phyloP scores from a whole-genome alignment of 371 early-diverging fungal genomes.

The Choanephora cucurbitarum region DNA sequence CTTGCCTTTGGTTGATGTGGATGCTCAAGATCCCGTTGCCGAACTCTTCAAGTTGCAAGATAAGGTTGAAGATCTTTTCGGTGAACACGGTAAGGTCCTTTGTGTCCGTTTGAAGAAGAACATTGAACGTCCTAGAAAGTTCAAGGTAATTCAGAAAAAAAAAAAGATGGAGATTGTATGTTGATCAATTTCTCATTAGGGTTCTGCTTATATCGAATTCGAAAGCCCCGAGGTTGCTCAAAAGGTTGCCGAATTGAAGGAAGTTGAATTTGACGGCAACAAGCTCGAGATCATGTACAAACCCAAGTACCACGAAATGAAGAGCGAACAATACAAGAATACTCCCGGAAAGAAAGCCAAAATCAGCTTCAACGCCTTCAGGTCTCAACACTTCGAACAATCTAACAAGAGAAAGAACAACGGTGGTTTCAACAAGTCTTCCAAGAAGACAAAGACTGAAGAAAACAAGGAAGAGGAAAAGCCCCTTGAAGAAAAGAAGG shows the following conservation, averaged over 20 bases:
- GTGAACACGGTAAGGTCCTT: conserved; percentile 50
- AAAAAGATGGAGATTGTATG: not conserved
- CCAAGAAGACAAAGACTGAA: conserved; percentile 22
- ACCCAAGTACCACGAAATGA: conserved; percentile 22
- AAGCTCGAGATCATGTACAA: conserved; percentile 45
- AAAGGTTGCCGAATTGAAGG: conserved; percentile 47
- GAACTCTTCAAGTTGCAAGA: conserved; percentile 55
- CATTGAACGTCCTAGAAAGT: conserved; percentile 47
- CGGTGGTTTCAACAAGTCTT: conserved; percentile 3
- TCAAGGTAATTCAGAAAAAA: conserved; percentile 27
- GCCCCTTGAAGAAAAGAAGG: conserved; percentile 10
- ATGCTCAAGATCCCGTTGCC: conserved; percentile 32
- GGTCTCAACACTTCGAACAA: not conserved
- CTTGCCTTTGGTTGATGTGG: conserved; percentile 46
- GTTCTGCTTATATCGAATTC: conserved; percentile 68
- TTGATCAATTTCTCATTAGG: conserved; percentile 27
- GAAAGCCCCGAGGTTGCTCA: conserved; percentile 50
- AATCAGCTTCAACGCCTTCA: conserved; percentile 30
- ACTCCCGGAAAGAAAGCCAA: conserved; percentile 3
- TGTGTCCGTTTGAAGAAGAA: conserved; percentile 67
- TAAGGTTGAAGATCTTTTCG: conserved; percentile 60
- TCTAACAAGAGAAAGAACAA: conserved; percentile 19
- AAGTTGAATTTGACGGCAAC: conserved; percentile 56
- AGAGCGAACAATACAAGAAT: conserved; percentile 30
- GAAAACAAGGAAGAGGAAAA: conserved; percentile 8